Conservation (phyloP, 768 basidiomycete species). For the Leccinum fibrillosum region DNA sequence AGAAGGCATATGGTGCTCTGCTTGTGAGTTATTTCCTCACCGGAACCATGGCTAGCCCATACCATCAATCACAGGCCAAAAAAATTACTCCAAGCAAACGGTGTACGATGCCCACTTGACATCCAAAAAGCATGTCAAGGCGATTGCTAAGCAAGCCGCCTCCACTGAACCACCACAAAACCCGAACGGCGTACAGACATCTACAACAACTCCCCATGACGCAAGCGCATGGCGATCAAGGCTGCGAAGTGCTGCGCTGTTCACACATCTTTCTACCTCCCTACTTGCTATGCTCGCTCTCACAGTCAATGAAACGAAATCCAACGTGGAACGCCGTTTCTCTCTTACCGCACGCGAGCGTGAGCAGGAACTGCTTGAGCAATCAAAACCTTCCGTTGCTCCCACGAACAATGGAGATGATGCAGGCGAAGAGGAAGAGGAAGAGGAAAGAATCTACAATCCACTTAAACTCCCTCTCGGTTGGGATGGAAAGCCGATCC, state of each 20-base stretch:
- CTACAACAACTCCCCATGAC: conserved; percentile 34
- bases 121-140: conserved; percentile 95
- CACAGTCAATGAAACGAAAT: conserved; percentile 83
- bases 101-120: conserved; percentile 96
- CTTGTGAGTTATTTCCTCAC: conserved; percentile 58
- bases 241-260: conserved; percentile 61
- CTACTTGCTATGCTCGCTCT: conserved; percentile 63
- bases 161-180: conserved; percentile 35
- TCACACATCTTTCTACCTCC: conserved; percentile 66
- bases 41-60: not conserved
- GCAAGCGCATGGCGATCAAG: conserved; percentile 40
- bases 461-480: conserved; percentile 94
- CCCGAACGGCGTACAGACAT: conserved; percentile 29
- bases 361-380: conserved; percentile 87
- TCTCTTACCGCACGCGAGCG: conserved; percentile 97
- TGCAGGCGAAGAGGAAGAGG: conserved; percentile 81
- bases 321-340: conserved; percentile 94
- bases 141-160: conserved; percentile 66
- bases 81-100: conserved; percentile 93
- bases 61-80: conserved; percentile 64
- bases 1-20: conserved; percentile 88
- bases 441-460: conserved; percentile 96
- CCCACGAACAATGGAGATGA: conserved; percentile 42
- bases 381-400: conserved; percentile 48
- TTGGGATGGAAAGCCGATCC: conserved; percentile 99